phyloP scores from a whole-genome alignment of 345 rosid species.

The Anacardium occidentale region DNA sequence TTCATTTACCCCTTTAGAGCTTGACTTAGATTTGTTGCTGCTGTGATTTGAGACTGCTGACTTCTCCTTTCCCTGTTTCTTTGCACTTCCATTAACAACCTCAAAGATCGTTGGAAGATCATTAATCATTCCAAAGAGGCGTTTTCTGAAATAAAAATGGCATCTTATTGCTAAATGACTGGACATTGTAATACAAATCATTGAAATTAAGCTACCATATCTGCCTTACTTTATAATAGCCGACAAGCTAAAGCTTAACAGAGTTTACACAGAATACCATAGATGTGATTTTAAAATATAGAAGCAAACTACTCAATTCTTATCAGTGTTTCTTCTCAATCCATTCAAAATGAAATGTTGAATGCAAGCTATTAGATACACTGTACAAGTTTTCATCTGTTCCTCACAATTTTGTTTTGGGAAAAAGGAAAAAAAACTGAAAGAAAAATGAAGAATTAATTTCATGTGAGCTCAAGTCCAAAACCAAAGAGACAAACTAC shows the following conservation, averaged over 20 bases:
- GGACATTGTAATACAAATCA: background rate
- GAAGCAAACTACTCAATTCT: background rate
- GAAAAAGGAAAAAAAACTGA: background rate
- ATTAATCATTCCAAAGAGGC: slow-evolving; percentile 64
- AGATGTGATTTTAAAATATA: background rate
- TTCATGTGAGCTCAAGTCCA: background rate
- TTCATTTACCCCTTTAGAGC: slow-evolving; percentile 47
- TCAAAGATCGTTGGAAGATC: slow-evolving; percentile 74
- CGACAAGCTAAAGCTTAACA: background rate
- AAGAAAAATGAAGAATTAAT: background rate
- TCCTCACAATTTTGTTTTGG: background rate
- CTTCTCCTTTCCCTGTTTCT: slow-evolving; percentile 58
- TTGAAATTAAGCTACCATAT: background rate
- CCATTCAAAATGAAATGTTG: background rate
- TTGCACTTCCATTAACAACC: slow-evolving; percentile 56
- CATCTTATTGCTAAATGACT: background rate
- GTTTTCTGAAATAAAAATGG: slow-evolving; percentile 49
- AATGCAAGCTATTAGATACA: background rate
- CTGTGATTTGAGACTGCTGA: slow-evolving; percentile 55
- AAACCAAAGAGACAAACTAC: background rate
- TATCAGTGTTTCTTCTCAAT: background rate
- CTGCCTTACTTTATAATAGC: background rate
- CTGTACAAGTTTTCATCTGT: background rate
- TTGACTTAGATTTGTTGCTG: slow-evolving; percentile 58
- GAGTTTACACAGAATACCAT: background rate